A percentile compares a stretch with the other conserved stretches of the same genome.
Evolutionary conservation across 148 eudicot species (phyloP).

Genomic region (Salicornia ramosissima): DNA sequence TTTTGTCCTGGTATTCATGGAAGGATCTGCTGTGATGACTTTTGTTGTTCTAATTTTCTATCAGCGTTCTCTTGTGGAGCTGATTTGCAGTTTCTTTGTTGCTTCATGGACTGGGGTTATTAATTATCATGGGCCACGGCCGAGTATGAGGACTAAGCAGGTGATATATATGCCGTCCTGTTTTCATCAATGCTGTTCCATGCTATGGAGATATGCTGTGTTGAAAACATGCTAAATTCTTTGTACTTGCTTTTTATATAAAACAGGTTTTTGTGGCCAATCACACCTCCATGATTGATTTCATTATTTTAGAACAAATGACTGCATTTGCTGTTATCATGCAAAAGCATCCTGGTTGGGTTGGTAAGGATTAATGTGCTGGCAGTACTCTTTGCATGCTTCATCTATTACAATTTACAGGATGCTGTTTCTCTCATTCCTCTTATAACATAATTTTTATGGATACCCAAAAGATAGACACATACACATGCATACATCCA

Average conservation of each 20-base stretch:
- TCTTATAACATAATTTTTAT: neutral
- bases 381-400: neutral
- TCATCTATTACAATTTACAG: neutral
- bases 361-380: constrained; percentile 55
- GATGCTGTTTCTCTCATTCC: neutral
- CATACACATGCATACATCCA: no score
- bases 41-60: constrained; percentile 6
- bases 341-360: constrained; percentile 99
- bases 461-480: neutral
- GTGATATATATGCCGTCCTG: constrained; percentile 23
- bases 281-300: constrained; percentile 99
- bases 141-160: constrained; percentile 91
- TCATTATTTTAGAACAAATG: constrained; percentile 95
- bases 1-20: neutral
- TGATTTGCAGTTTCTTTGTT: constrained; percentile 95
- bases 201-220: neutral
- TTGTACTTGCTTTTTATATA: neutral
- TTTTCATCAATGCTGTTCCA: neutral
- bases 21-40: neutral
- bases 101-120: constrained; percentile 99
- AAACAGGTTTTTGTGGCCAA: constrained; percentile 96
- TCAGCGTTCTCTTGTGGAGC: constrained; percentile 88
- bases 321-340: constrained; percentile 99
- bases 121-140: constrained; percentile 96
- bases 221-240: constrained; percentile 1